Evolutionary conservation across 129 eudicot species (phyloP).

Genomic region (Flaveria brownii): DNA sequence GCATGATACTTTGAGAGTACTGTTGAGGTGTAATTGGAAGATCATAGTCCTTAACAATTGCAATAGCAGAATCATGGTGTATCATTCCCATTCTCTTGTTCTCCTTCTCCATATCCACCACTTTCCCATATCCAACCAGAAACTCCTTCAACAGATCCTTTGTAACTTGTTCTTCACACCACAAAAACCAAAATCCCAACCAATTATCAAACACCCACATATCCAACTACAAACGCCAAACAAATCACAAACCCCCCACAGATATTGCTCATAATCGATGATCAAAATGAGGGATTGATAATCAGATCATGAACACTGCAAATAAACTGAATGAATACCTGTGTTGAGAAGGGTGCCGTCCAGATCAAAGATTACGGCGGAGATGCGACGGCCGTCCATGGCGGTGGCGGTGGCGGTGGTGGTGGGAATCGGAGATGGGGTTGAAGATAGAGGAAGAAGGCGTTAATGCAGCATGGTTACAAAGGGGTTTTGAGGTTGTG

Average conservation of each 20-base stretch:
- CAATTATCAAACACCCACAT: background rate
- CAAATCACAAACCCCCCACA: no score
- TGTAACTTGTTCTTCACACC: conserved; percentile 50
- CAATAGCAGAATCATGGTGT: conserved; percentile 51
- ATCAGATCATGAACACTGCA: no score
- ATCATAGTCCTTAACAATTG: conserved; percentile 62
- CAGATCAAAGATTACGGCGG: conserved; percentile 66
- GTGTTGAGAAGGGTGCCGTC: conserved; percentile 80
- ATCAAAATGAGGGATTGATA: no score
- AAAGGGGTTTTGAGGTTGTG: background rate
- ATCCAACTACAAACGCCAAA: background rate
- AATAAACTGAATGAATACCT: conserved; percentile 33
- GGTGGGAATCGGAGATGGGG: background rate
- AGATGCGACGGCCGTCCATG: conserved; percentile 37
- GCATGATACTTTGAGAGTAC: conserved; percentile 48
- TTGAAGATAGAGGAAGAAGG: background rate
- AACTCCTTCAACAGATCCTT: conserved; percentile 57
- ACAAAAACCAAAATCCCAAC: background rate
- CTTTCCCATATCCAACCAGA: conserved; percentile 71
- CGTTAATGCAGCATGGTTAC: background rate
- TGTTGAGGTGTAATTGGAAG: conserved; percentile 79
- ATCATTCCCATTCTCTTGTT: conserved; percentile 64
- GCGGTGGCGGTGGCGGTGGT: conserved; percentile 5
- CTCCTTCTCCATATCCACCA: conserved; percentile 68
- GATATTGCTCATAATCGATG: background rate